These are phyloP conservation scores for Picocystis salinarum DNA, from an alignment of 139 green algal species.

Conservation along the genomic window DNA sequence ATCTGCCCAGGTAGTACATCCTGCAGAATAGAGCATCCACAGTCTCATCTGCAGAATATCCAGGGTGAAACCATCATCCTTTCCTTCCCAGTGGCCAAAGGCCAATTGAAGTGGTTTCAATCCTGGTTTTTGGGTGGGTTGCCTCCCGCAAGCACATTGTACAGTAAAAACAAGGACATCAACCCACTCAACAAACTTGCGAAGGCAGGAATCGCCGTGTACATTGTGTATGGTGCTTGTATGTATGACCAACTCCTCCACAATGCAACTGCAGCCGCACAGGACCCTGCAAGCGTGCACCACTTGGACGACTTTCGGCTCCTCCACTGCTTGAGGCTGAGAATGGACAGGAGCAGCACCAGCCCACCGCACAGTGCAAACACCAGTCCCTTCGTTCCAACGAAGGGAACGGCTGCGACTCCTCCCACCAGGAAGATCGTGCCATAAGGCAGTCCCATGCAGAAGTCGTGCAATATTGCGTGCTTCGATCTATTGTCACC, in stretches of 20 bases:
- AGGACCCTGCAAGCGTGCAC: constrained; percentile 16
- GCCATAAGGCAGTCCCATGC: constrained; percentile 61
- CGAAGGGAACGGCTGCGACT: constrained; percentile 17
- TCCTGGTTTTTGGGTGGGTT: constrained; percentile 34
- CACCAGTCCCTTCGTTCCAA: constrained; percentile 8
- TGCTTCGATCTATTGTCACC: too few relatives aligned
- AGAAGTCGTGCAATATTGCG: constrained; percentile 64
- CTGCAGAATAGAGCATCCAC: too few relatives aligned
- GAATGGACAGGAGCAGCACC: constrained; percentile 7
- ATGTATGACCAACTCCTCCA: too few relatives aligned
- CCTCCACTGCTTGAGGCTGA: constrained; percentile 36
- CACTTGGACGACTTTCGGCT: constrained; percentile 8
- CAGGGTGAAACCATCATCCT: too few relatives aligned
- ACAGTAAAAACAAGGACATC: constrained; percentile 21
- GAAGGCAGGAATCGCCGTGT: too few relatives aligned
- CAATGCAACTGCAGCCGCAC: background rate
- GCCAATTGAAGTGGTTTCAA: too few relatives aligned
- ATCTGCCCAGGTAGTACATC: too few relatives aligned
- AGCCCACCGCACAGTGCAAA: constrained; percentile 9
- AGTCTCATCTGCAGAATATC: too few relatives aligned
- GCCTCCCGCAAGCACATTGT: constrained; percentile 28
- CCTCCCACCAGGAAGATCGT: constrained; percentile 22
- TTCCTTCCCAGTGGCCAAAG: too few relatives aligned
- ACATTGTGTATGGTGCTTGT: too few relatives aligned
- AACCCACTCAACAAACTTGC: constrained; percentile 12